Evolutionary conservation across 2,329 filamentous ascomycete genomes (phyloP).

Genomic region (Fusarium tjaetaba): DNA sequence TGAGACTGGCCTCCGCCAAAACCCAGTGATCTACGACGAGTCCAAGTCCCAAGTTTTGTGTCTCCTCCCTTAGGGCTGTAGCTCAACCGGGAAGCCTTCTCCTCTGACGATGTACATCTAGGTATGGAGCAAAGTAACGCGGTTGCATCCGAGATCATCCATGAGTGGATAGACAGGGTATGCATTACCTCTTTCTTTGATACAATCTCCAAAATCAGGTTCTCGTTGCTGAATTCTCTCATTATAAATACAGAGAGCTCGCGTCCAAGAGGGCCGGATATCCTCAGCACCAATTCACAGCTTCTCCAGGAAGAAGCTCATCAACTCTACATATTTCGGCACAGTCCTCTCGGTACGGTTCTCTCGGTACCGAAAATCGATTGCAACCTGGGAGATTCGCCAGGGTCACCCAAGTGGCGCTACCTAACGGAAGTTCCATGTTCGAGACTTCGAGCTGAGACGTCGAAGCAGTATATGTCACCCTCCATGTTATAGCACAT

Average conservation of each 20-base stretch:
- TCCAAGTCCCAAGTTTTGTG: background rate
- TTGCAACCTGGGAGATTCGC: accelerated
- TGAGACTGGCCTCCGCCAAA: accelerated
- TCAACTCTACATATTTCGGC: accelerated
- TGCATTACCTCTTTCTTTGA: accelerated
- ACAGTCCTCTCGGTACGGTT: accelerated
- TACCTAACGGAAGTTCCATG: background rate
- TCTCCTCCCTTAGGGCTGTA: background rate
- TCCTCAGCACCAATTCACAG: background rate
- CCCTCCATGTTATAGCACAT: background rate
- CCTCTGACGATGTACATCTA: too few species aligned
- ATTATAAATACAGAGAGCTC: background rate
- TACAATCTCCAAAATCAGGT: background rate
- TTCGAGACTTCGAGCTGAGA: background rate
- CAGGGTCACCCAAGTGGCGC: background rate
- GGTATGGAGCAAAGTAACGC: background rate
- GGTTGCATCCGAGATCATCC: background rate
- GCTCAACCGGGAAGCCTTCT: background rate
- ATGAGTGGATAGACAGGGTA: background rate
- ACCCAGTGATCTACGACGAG: background rate
- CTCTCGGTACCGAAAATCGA: background rate
- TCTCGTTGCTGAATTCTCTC: accelerated
- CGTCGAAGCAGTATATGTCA: background rate
- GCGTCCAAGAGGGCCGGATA: background rate
- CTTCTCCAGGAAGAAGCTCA: background rate